Evolutionary conservation across 208 protist genomes (phyloP), one percentile per base, ranked within the genome.

Genomic region (Lotmaria passim): DNA sequence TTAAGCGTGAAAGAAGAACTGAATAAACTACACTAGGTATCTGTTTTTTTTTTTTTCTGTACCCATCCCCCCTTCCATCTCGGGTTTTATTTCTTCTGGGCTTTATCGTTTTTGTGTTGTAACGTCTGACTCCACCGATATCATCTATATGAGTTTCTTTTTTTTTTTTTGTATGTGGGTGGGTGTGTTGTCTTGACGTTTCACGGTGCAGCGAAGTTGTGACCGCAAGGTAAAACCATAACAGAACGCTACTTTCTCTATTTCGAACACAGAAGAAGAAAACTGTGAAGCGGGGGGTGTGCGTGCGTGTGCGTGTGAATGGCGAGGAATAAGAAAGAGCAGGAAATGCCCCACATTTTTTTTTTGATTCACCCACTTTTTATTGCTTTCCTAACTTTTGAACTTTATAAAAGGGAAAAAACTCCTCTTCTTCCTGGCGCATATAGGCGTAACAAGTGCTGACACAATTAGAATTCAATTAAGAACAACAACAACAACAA

Each of bases 391-490:
- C 15, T 47, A 33, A 31, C n/a, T 60, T 60, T 44, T 48, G n/a
- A n/a, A n/a, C n/a, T n/a, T n/a, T n/a, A n/a, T n/a, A n/a, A n/a
- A n/a, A n/a, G n/a, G n/a, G n/a, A n/a, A n/a, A n/a, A n/a, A n/a
- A n/a, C n/a, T 50, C 23, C 43, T 34, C 53, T 19, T 24, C 39
- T 70, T 41, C 28, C 36, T 58, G 38, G 31, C 38, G 43, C 50
- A 53, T 39, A 5, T 52, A 64, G 58, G 58, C 44, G 58, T 31
- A 50, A 21, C 53, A 30, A 53, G 53, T 64, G 39, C 39, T 39
- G 43, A 38, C 58, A 26, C 43, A 51, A 44, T 52, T 64, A 64
- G 58, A 64, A 53, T 38, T 33, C 26, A 64, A 64, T 1, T 19
- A 38, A 50, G 14, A 62, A 21, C 30, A 21, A n/a, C 3, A n/a